Evolutionary conservation across 1,284 basidiomycete genomes (phyloP), one percentile per base, ranked within the genome.

Genomic region (Apiotrichum gamsii): DNA sequence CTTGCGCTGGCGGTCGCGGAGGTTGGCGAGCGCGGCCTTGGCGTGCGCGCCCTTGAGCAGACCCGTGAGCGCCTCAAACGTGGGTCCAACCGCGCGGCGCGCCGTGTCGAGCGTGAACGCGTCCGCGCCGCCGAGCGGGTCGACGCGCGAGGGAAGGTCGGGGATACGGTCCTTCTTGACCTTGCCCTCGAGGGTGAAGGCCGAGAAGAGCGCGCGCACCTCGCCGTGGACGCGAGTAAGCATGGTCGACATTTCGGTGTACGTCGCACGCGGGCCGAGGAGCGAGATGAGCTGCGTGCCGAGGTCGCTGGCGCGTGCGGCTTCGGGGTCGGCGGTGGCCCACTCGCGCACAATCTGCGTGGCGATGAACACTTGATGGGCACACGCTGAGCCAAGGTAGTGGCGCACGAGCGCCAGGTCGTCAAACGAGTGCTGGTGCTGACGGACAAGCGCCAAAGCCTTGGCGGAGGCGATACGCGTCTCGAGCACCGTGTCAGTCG

Each of bases 281-380:
- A 84, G 83, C 8, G 72, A 62, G 35, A 91, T 77, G 20, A 86
- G 82, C 59, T 79, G 80, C 18, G 73, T 57, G 41, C 82, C 82
- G 41, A 94, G 74, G 46, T 37, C 48, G 1, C 44, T 32, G 0
- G 84, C 81, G 45, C 77, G 74, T 1, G 85, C 85, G 4, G 76
- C 67, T 15, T 81, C 83, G 18, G 57, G n/a, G 59, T 53, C 20
- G 54, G 51, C 18, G 32, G 35, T 34, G 0, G 91, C 88, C 95
- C 94, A 98, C 74, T 97, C 90, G 68, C 96, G 90, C 2, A 91
- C 74, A 56, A 97, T 80, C 29, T 89, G 81, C 5, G 88, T 83
- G 3, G 85, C 76, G 24, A 98, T 73, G 66, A 93, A 85, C 58
- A 87, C 85, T 64, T 96, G 91, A 19, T 97, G 79, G 76, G 95